Base-by-base conservation (phyloP, 805 yeast genomes). In the Candida coleopterorum region DNA sequence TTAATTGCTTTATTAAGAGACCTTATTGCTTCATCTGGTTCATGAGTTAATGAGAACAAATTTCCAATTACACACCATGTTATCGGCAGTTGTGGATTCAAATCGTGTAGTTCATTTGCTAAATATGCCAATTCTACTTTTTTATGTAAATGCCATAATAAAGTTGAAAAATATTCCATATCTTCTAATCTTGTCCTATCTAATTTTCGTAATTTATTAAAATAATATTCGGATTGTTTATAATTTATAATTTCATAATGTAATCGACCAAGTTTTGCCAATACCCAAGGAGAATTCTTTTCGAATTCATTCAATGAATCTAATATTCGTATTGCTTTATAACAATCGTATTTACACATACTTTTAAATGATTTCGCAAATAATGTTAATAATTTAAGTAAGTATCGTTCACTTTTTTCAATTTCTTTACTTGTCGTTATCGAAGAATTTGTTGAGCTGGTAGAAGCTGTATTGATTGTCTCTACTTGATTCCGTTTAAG, bases 41-140 rank as follows among this genome's bases (percentile, higher is more conserved):
- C 96, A 42, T 85, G 70, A 25, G 76, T 77, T 25, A 89, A 66
- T 6, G 96, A 86, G 44, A 85, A 85, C 30, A 90, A 72, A 56
- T 90, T 93, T 1, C 98, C 98, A 41, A 88, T 69, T 1, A 84
- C 81, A 45, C 93, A 83, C 97, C 98, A 90, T 0, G 96, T 79
- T 45, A 87, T 82, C 6, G 95, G 84, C 9, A 81, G 67, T n/a
- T 70, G 58, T 9, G 77, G 65, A 46, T 82, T 77, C 12, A 79
- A 64, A 40, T 79, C 85, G 43, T 79, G 68, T 28, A 90, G 64
- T 46, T 88, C 96, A 53, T 85, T 85, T 3, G 95, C 85, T 39
- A 93, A 67, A 49, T 73, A 79, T n/a, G 93, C 80, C 35, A 93
- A 68, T 38, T 81, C 89, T 15, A 77, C 75, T 32, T 84, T 88